These are phyloP conservation scores for Filosporella fistucella DNA, from an alignment of 495 filamentous ascomycete genomes.

Conservation along the genomic window DNA sequence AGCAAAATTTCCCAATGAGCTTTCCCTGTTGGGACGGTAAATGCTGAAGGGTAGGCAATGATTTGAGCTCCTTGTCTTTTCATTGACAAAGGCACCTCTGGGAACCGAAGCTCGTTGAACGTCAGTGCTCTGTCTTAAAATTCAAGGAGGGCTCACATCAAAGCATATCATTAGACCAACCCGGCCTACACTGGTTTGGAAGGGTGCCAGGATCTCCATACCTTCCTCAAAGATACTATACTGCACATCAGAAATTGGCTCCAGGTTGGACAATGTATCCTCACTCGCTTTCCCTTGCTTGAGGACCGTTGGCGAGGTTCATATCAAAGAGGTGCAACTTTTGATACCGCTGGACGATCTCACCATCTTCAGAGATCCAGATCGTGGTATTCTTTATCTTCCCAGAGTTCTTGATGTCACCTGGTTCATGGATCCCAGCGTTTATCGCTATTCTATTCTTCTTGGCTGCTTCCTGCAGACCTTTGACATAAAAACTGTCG, in stretches of 20 bases:
- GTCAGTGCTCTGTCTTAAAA: background rate
- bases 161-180: constrained; percentile 82
- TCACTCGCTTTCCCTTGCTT: constrained; percentile 58
- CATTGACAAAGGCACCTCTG: constrained; percentile 65
- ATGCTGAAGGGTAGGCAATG: constrained; percentile 82
- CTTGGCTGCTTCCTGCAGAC: constrained; percentile 60
- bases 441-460: constrained; percentile 61
- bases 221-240: constrained; percentile 52
- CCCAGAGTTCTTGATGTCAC: constrained; percentile 27
- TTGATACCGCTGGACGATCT: constrained; percentile 61
- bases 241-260: background rate
- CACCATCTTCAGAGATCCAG: constrained; percentile 62
- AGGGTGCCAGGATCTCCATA: constrained; percentile 58
- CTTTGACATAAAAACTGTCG: constrained; percentile 57
- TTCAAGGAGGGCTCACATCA: constrained; percentile 51
- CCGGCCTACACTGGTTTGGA: constrained; percentile 64
- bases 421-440: constrained; percentile 80
- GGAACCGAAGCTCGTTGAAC: constrained; percentile 60
- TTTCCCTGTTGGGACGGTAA: constrained; percentile 77
- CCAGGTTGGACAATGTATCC: constrained; percentile 12
- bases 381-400: constrained; percentile 62
- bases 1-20: constrained; percentile 82
- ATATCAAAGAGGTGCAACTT: constrained; percentile 79
- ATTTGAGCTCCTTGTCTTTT: constrained; percentile 61
- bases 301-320: constrained; percentile 41